These are phyloP conservation scores for Bathelium albidoporum DNA, from an alignment of 495 filamentous ascomycete species.

Conservation along the genomic window DNA sequence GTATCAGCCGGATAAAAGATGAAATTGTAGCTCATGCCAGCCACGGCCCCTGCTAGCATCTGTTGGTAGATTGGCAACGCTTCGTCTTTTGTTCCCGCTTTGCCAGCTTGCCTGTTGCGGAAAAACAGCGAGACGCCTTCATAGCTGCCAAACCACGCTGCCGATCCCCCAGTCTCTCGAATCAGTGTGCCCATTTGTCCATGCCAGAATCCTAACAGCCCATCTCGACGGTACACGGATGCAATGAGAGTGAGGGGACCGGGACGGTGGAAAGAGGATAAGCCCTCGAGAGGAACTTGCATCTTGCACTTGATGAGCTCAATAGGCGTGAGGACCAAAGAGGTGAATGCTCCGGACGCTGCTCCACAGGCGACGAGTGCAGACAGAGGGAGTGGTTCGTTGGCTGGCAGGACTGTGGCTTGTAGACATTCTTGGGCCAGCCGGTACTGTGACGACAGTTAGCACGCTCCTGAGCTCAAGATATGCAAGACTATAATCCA, in stretches of 20 bases:
- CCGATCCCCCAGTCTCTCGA: conserved; percentile 83
- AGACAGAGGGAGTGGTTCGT: conserved; percentile 48
- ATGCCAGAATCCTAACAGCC: conserved; percentile 81
- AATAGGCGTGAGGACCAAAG: conserved; percentile 82
- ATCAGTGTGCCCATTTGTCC: conserved; percentile 90
- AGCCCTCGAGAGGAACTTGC: conserved; percentile 54
- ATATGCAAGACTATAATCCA: too few relatives aligned
- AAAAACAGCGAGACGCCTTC: conserved; percentile 68
- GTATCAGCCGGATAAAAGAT: conserved; percentile 95
- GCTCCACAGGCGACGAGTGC: conserved; percentile 69
- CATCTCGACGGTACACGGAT: conserved; percentile 69
- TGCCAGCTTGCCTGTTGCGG: conserved; percentile 26
- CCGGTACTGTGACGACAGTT: conserved; percentile 43
- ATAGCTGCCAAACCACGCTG: conserved; percentile 92
- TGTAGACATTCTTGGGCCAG: conserved; percentile 48
- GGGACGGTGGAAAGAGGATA: conserved; percentile 19
- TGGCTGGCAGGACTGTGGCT: conserved; percentile 6
- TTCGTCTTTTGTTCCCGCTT: conserved; percentile 8
- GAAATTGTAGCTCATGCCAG: conserved; percentile 92
- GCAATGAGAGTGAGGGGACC: conserved; percentile 54
- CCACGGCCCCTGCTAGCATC: conserved; percentile 76
- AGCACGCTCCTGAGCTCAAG: too few relatives aligned
- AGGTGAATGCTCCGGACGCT: conserved; percentile 81
- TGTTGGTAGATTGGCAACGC: conserved; percentile 63
- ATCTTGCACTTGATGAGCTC: conserved; percentile 98